A percentile compares a stretch with the other conserved stretches of the same genome.
These are phyloP conservation scores for Rhynchosporium secalis DNA, from an alignment of 2,329 filamentous ascomycete genomes.

Conservation along the genomic window DNA sequence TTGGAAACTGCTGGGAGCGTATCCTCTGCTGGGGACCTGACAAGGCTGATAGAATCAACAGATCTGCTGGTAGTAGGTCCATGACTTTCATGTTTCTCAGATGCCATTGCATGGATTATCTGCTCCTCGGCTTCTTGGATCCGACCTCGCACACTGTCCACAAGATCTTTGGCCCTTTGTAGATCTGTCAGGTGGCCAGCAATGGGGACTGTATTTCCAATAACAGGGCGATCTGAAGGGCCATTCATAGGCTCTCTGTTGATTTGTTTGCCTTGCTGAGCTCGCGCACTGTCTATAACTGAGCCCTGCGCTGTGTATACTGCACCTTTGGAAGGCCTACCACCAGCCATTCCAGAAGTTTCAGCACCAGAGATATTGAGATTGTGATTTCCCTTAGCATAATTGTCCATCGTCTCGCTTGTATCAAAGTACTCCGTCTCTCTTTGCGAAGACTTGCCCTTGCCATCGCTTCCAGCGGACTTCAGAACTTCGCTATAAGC, in stretches of 20 bases:
- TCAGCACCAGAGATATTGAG: not conserved
- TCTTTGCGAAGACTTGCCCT: slow-evolving; percentile 2
- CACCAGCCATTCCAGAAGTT: not conserved
- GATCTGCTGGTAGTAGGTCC: not conserved
- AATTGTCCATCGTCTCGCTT: not conserved
- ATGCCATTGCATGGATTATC: slow-evolving; percentile 9
- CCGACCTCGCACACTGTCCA: slow-evolving; percentile 19
- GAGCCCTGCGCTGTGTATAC: not conserved
- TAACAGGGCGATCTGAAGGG: not conserved
- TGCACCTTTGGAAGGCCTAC: not conserved
- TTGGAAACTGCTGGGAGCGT: not conserved
- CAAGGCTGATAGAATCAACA: not conserved
- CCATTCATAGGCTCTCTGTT: not conserved
- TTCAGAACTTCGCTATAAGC: slow-evolving; percentile 2
- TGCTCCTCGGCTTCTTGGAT: slow-evolving; percentile 22
- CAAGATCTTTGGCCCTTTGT: slow-evolving; percentile 26
- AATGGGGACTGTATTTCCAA: not conserved
- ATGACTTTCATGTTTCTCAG: slow-evolving; percentile 1
- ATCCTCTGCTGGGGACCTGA: slow-evolving; percentile 1
- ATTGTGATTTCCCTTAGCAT: not conserved
- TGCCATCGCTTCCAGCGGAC: slow-evolving; percentile 4
- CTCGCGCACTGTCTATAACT: not conserved
- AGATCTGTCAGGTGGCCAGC: slow-evolving; percentile 21
- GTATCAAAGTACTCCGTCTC: slow-evolving; percentile 12
- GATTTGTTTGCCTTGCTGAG: not conserved